phyloP scores from a whole-genome alignment of 2,329 filamentous ascomycete genomes.

The Bertia moriformis region DNA sequence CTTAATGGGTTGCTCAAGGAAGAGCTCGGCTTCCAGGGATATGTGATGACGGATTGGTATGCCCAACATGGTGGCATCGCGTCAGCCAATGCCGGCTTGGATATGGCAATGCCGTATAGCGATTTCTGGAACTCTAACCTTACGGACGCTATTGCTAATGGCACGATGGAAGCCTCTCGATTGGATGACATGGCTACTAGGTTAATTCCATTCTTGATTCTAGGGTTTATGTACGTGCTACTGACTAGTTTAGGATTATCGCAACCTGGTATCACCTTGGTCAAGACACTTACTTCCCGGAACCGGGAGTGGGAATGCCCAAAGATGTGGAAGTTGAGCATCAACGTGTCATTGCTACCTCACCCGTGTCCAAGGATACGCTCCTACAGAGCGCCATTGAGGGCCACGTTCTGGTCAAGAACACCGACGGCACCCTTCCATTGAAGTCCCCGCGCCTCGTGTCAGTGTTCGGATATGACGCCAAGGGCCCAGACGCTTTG shows the following conservation, averaged over 20 bases:
- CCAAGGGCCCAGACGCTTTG: constrained; percentile 32
- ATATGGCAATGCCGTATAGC: constrained; percentile 57
- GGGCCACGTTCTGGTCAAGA: constrained; percentile 66
- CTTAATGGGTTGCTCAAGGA: constrained; percentile 55
- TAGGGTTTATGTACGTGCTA: neutral
- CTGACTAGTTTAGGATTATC: constrained; percentile 14
- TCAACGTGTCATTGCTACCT: constrained; percentile 30
- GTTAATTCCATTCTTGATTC: constrained; percentile 3
- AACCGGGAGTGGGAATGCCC: constrained; percentile 36
- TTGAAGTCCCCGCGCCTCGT: constrained; percentile 40
- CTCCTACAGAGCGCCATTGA: constrained; percentile 39
- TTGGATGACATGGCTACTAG: constrained; percentile 46
- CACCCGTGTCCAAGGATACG: constrained; percentile 23
- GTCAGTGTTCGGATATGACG: constrained; percentile 51
- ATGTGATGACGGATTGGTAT: constrained; percentile 56
- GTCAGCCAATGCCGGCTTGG: constrained; percentile 46
- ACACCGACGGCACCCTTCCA: constrained; percentile 46
- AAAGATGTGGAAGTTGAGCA: constrained; percentile 42
- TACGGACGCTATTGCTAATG: constrained; percentile 40
- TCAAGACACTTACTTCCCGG: constrained; percentile 25
- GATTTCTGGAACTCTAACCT: constrained; percentile 23
- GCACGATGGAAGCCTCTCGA: constrained; percentile 36
- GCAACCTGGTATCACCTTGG: constrained; percentile 41
- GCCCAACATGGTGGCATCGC: constrained; percentile 44
- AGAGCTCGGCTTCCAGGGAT: constrained; percentile 42